Conservation (phyloP, 2,329 filamentous ascomycete species). For the Niveomyces coronatus region DNA sequence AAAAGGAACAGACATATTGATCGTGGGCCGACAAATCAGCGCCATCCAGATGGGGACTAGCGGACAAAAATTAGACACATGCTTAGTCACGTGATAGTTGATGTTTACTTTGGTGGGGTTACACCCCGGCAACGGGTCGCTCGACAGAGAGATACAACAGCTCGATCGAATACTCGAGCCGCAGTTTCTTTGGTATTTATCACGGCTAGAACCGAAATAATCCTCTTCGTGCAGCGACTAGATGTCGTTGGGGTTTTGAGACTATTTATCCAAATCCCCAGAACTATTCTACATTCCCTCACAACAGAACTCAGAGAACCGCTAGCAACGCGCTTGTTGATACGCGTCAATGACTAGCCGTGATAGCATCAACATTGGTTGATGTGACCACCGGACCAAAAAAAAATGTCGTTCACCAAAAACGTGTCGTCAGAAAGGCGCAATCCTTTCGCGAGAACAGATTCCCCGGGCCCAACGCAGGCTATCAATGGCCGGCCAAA, state of each 20-base stretch:
- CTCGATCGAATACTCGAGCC: background rate
- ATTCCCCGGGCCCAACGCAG: slow-evolving; percentile 55
- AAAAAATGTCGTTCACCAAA: slow-evolving; percentile 25
- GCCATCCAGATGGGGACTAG: slow-evolving; percentile 3
- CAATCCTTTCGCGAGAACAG: slow-evolving; percentile 65
- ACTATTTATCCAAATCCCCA: slow-evolving; percentile 14
- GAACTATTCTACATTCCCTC: slow-evolving; percentile 7
- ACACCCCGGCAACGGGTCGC: slow-evolving; percentile 19
- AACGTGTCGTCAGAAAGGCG: slow-evolving; percentile 52
- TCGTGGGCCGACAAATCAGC: slow-evolving; percentile 2
- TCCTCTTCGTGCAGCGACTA: background rate
- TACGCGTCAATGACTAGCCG: slow-evolving; percentile 12
- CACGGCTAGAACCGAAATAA: slow-evolving; percentile 3
- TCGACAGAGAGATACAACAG: background rate
- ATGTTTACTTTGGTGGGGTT: slow-evolving; percentile 21
- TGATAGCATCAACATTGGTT: slow-evolving; percentile 16
- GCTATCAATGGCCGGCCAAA: slow-evolving; percentile 52
- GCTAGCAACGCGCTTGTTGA: slow-evolving; percentile 17
- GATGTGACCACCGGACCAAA: slow-evolving; percentile 16
- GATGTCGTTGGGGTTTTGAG: background rate
- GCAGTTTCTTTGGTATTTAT: background rate
- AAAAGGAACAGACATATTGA: too few relatives aligned
- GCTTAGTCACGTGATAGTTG: slow-evolving; percentile 14
- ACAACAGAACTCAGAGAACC: background rate
- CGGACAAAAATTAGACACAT: background rate